phyloP scores from a whole-genome alignment of 352 stramenopile genomes.

The Globisporangium recalcitrans region DNA sequence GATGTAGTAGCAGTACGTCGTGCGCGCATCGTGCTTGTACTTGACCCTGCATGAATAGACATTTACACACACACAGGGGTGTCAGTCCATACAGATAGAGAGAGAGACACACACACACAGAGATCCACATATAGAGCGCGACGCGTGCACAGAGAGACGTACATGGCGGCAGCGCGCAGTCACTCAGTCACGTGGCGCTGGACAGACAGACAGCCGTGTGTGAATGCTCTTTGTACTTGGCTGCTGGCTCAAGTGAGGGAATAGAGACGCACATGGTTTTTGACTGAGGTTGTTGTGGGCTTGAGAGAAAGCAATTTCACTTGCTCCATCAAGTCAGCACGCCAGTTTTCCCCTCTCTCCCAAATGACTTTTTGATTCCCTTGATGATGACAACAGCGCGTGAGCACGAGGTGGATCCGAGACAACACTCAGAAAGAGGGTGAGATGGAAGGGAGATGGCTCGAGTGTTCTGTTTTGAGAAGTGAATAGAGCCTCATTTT shows the following conservation, averaged over 20 bases:
- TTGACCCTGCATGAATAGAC: slow-evolving; percentile 22
- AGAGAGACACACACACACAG: background rate
- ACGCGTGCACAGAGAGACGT: background rate
- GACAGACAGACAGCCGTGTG: background rate
- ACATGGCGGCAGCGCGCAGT: slow-evolving; percentile 5
- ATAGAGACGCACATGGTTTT: background rate
- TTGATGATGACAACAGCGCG: background rate
- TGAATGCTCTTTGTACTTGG: slow-evolving; percentile 12
- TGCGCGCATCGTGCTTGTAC: slow-evolving; percentile 74
- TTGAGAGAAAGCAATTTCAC: background rate
- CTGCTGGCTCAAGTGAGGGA: slow-evolving; percentile 12
- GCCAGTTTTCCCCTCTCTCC: too few relatives aligned
- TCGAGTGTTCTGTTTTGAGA: too few relatives aligned
- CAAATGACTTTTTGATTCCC: too few relatives aligned
- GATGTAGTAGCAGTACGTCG: slow-evolving; percentile 82
- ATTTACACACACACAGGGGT: background rate
- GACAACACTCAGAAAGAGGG: background rate
- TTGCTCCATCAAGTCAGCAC: slow-evolving; percentile 3
- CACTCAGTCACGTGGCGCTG: background rate
- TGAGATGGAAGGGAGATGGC: too few relatives aligned
- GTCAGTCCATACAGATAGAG: background rate
- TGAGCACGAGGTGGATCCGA: background rate
- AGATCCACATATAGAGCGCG: background rate
- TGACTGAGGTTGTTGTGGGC: background rate
- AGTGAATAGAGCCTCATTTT: too few relatives aligned